These are phyloP conservation scores for Mycosphaerella sp. DNA, from an alignment of 2,329 filamentous ascomycete species.

Conservation along the genomic window DNA sequence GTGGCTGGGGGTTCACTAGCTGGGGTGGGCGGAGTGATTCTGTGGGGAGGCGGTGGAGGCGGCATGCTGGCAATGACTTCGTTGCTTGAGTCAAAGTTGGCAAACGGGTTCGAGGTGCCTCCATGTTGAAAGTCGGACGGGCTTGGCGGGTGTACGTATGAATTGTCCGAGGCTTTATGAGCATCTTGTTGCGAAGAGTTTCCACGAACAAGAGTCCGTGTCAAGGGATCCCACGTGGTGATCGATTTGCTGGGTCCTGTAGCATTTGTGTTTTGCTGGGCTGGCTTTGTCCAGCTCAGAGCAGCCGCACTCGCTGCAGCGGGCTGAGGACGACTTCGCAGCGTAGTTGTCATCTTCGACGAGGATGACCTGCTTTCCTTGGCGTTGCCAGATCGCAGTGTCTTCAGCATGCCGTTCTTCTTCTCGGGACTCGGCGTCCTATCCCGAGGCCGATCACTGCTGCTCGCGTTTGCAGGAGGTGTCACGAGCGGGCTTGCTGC, in stretches of 20 bases:
- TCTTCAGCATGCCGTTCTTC: slow-evolving; percentile 48
- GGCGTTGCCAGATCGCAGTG: slow-evolving; percentile 25
- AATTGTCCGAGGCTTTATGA: slow-evolving; percentile 23
- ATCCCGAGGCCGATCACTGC: slow-evolving; percentile 32
- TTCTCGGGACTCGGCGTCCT: slow-evolving; percentile 58
- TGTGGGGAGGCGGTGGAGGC: slow-evolving; percentile 25
- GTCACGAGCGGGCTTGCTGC: slow-evolving; percentile 14
- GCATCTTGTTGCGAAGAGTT: slow-evolving; percentile 12
- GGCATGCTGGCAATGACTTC: slow-evolving; percentile 22
- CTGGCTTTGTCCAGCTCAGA: slow-evolving; percentile 49
- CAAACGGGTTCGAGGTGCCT: slow-evolving; percentile 22
- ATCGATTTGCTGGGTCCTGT: slow-evolving; percentile 5
- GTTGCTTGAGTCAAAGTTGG: slow-evolving; percentile 26
- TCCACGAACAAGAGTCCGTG: slow-evolving; percentile 26
- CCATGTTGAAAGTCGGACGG: slow-evolving; percentile 27
- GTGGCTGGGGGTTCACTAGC: slow-evolving; percentile 1
- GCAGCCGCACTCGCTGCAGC: slow-evolving; percentile 58
- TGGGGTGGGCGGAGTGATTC: slow-evolving; percentile 13
- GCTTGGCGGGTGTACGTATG: slow-evolving; percentile 28
- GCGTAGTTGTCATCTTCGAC: slow-evolving; percentile 41
- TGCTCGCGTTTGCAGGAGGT: slow-evolving; percentile 14
- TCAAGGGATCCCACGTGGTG: slow-evolving; percentile 33
- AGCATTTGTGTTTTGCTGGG: slow-evolving; percentile 2
- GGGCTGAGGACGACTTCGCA: slow-evolving; percentile 43
- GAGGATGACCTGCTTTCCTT: slow-evolving; percentile 31